Base-by-base conservation (phyloP, 129 eudicot genomes). In the Ambrosia artemisiifolia region DNA sequence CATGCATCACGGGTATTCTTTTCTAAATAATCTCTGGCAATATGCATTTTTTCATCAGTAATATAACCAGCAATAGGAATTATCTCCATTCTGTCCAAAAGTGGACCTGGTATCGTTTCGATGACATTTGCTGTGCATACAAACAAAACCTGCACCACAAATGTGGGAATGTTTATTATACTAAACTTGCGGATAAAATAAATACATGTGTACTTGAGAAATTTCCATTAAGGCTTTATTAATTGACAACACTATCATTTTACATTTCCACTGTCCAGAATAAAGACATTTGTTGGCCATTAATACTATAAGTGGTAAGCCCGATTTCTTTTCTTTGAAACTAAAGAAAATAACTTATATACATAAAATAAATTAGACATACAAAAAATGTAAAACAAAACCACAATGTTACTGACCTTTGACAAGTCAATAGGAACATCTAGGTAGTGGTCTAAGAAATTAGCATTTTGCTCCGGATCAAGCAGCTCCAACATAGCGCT, bases 401-500 rank as follows among this genome's bases (percentile, higher is more conserved):
- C 14, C 64, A 59, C 64, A 65, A 12, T 18, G 36, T 54, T 33
- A 78, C 85, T 73, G 18, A 90, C 99, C 97, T 94, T 94, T 30
- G 99, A 94, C 74, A 94, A 75, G 78, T 94, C 99, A 60, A 94
- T 94, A 51, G 96, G 79, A 69, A 94, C 99, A 82, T 94, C 99
- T 47, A 94, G 97, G 61, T 94, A 94, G 79, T 94, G 97, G 77
- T 94, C 99, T 16, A 94, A 85, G 79, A 94, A 94, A 73, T 94
- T 94, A 6, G 96, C 99, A 81, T 94, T 94, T 76, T 94, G 99
- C 73, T 94, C 99, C 2, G 99, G 99, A 72, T 94, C 99, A 78
- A 94, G 97, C 59, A 94, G 91, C 83, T 94, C 99, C 83, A 94
- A 75, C 99, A 94, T 94, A 66, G 97, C 99, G 88, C 99, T 94